A percentile compares a stretch with the other conserved stretches of the same genome.
phyloP scores from a whole-genome alignment of 2,329 filamentous ascomycete genomes.

The Aspergillus sp. region DNA sequence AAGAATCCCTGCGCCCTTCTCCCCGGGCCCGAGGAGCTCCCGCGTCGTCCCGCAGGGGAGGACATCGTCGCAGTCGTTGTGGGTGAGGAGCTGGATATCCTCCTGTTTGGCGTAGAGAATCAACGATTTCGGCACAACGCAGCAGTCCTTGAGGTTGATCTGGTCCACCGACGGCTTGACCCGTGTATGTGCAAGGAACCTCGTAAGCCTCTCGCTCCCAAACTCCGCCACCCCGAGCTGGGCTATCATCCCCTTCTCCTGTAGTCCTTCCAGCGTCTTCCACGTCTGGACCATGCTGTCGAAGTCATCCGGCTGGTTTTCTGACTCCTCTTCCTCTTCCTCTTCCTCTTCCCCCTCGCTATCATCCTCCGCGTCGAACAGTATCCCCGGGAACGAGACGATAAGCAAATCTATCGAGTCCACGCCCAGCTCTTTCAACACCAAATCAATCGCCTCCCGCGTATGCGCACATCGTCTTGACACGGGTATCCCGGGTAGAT shows the following conservation, averaged over 20 bases:
- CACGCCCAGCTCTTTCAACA: conserved; percentile 69
- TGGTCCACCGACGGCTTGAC: conserved; percentile 79
- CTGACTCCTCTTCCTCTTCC: conserved; percentile 27
- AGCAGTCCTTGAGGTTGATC: conserved; percentile 94
- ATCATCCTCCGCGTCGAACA: conserved; percentile 87
- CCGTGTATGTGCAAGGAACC: conserved; percentile 61
- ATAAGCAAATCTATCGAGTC: conserved; percentile 76
- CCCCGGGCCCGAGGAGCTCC: conserved; percentile 66
- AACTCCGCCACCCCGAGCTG: conserved; percentile 85
- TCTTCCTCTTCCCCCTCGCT: conserved; percentile 58
- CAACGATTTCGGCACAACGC: conserved; percentile 83
- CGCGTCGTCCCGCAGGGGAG: conserved; percentile 75
- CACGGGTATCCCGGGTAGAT: conserved; percentile 62
- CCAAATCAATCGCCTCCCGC: conserved; percentile 66
- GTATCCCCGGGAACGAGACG: conserved; percentile 83
- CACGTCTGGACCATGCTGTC: conserved; percentile 60
- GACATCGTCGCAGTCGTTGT: conserved; percentile 89
- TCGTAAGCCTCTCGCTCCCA: conserved; percentile 69
- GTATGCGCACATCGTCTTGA: conserved; percentile 60
- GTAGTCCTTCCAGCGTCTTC: conserved; percentile 60
- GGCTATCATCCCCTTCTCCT: conserved; percentile 60
- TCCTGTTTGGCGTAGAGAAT: conserved; percentile 74
- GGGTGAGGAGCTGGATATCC: conserved; percentile 78
- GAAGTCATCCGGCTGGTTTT: conserved; percentile 43
- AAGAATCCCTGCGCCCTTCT: conserved; percentile 66